Percentiles rank a stretch among this genome's conserved stretches.
These are phyloP conservation scores for Aspergillus jensenii DNA, from an alignment of 2,329 filamentous ascomycete species.

Conservation along the genomic window DNA sequence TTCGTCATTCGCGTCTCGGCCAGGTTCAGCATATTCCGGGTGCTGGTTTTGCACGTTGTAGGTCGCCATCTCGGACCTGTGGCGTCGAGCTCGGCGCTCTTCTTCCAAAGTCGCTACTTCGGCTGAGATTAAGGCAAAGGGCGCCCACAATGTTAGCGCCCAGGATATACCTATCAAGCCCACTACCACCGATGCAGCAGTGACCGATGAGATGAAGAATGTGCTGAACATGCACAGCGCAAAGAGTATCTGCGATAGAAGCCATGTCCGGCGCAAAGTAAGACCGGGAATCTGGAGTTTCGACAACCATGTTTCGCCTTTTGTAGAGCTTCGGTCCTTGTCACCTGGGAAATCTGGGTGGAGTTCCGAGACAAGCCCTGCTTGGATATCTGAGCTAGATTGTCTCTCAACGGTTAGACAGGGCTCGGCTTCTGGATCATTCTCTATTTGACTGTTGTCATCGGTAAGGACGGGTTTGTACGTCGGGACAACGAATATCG, in stretches of 20 bases:
- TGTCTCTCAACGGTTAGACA: conserved; percentile 21
- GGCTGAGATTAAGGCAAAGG: conserved; percentile 90
- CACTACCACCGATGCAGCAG: conserved; percentile 73
- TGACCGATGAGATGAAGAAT: conserved; percentile 70
- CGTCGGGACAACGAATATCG: conserved; percentile 80
- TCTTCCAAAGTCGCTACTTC: conserved; percentile 85
- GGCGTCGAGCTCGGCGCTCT: conserved; percentile 54
- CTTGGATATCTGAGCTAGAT: conserved; percentile 34
- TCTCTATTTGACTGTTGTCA: conserved; percentile 7
- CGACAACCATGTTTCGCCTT: conserved; percentile 49
- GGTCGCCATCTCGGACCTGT: conserved; percentile 32
- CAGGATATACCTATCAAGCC: conserved; percentile 84
- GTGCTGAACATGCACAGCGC: conserved; percentile 78
- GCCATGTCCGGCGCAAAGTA: conserved; percentile 85
- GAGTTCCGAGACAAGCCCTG: conserved; percentile 32
- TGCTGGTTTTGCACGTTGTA: conserved; percentile 7
- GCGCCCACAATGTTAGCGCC: conserved; percentile 91
- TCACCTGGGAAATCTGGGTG: conserved; percentile 22
- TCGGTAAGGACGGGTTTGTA: conserved; percentile 48
- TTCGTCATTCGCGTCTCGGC: background rate
- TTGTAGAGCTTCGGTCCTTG: conserved; percentile 11
- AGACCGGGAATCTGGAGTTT: conserved; percentile 75
- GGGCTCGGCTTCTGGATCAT: conserved; percentile 19
- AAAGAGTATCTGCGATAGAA: conserved; percentile 82
- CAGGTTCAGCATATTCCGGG: background rate